Evolutionary conservation across 163 green algal genomes (phyloP).

Genomic region (Chlamydomonas reinhardtii): DNA sequence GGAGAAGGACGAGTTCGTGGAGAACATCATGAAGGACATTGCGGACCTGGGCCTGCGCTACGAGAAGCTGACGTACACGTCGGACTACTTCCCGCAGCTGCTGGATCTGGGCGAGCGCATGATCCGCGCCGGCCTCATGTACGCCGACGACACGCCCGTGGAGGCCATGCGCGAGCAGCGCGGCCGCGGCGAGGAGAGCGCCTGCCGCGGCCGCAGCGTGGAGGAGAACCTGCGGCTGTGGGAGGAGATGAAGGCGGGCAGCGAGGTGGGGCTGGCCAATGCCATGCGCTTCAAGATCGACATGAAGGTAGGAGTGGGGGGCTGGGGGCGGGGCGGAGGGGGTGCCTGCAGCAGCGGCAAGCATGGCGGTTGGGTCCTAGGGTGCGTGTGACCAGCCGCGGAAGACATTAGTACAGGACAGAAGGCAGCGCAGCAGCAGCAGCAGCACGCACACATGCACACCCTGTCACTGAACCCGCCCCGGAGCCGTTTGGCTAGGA

Average conservation of each 20-base stretch:
- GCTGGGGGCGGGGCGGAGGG: no score
- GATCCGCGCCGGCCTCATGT: constrained; percentile 93
- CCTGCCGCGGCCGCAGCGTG: constrained; percentile 71
- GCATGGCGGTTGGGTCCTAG: no score
- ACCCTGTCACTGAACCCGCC: constrained; percentile 11
- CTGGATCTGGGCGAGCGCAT: constrained; percentile 88
- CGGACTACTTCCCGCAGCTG: constrained; percentile 94
- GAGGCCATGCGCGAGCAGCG: constrained; percentile 86
- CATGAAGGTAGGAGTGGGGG: constrained; percentile 72
- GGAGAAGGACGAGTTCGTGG: constrained; percentile 98
- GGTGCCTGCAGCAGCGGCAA: no score
- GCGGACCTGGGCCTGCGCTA: constrained; percentile 86
- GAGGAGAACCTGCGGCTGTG: constrained; percentile 91
- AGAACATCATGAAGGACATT: constrained; percentile 96
- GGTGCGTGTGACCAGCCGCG: no score
- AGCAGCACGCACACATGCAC: neutral
- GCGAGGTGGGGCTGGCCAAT: constrained; percentile 71
- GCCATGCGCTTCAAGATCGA: constrained; percentile 93
- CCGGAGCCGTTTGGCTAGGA: constrained; percentile 3
- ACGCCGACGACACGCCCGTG: constrained; percentile 95
- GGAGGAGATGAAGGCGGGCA: constrained; percentile 91
- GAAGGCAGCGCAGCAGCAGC: no score
- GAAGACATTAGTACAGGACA: neutral
- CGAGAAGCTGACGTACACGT: constrained; percentile 93
- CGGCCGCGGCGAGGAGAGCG: constrained; percentile 86